Evolutionary conservation across 768 basidiomycete species (phyloP).

Genomic region (Boletus reticulatus): DNA sequence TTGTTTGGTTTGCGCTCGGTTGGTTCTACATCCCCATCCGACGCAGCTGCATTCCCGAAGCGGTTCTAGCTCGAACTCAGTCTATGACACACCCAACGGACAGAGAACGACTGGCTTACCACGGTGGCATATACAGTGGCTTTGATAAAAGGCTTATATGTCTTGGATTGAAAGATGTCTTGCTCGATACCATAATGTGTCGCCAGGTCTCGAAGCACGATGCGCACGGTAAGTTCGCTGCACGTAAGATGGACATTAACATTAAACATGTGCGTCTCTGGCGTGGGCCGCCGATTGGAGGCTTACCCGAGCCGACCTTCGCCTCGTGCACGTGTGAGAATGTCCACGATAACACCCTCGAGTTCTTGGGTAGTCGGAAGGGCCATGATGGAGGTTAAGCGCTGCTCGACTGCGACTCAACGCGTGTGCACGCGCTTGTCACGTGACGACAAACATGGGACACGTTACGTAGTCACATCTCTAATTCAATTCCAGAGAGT

Average conservation of each 20-base stretch:
- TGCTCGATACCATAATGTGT: slow-evolving; percentile 40
- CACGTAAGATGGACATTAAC: slow-evolving; percentile 1
- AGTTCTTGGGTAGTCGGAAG: slow-evolving; percentile 17
- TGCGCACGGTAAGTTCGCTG: slow-evolving; percentile 43
- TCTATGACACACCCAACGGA: background rate
- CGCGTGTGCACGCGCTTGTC: background rate
- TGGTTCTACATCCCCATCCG: background rate
- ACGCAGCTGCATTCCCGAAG: slow-evolving; percentile 1
- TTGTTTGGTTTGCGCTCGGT: background rate
- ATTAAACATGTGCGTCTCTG: background rate
- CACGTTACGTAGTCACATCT: too few relatives aligned
- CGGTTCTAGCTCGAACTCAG: slow-evolving; percentile 3
- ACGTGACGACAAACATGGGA: slow-evolving; percentile 14
- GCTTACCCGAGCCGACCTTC: slow-evolving; percentile 21
- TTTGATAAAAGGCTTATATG: slow-evolving; percentile 50
- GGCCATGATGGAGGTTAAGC: slow-evolving; percentile 1
- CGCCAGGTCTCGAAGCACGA: slow-evolving; percentile 53
- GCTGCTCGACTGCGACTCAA: background rate
- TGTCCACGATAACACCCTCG: slow-evolving; percentile 16
- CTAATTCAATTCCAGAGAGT: too few relatives aligned
- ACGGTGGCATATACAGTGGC: slow-evolving; percentile 15
- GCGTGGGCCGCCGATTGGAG: background rate
- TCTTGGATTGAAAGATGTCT: slow-evolving; percentile 40
- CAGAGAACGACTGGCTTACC: background rate
- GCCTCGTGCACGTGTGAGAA: slow-evolving; percentile 23